phyloP scores from a whole-genome alignment of 75 land plant genomes.

The Larix kaempferi region DNA sequence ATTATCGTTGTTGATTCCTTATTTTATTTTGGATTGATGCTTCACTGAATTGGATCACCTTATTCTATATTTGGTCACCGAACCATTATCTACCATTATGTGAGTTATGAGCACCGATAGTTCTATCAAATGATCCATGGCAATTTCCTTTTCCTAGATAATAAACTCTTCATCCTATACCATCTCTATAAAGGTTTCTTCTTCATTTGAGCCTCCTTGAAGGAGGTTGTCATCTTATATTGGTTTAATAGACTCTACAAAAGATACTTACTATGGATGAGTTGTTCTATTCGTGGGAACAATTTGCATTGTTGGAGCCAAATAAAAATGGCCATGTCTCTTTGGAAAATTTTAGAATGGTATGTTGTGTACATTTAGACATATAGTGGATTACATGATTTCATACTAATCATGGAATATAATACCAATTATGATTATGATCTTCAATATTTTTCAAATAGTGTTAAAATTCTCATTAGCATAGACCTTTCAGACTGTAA shows the following conservation, averaged over 20 bases:
- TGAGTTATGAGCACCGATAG: too few relatives aligned
- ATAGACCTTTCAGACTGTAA: neutral
- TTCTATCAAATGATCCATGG: too few relatives aligned
- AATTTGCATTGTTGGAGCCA: slow-evolving; percentile 69
- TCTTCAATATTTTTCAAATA: neutral
- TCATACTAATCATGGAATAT: neutral
- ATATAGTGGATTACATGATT: neutral
- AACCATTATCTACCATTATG: too few relatives aligned
- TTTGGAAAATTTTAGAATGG: slow-evolving; percentile 62
- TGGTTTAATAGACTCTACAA: slow-evolving; percentile 73
- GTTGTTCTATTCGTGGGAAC: slow-evolving; percentile 61
- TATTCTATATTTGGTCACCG: too few relatives aligned
- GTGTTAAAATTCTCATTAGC: neutral
- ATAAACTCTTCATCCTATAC: too few relatives aligned
- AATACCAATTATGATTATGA: neutral
- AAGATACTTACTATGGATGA: slow-evolving; percentile 77
- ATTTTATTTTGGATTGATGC: too few relatives aligned
- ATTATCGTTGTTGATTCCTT: too few relatives aligned
- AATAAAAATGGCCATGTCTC: slow-evolving; percentile 64
- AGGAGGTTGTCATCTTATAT: too few relatives aligned
- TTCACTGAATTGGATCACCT: too few relatives aligned
- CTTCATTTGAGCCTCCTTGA: too few relatives aligned
- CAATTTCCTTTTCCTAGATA: too few relatives aligned
- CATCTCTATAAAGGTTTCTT: too few relatives aligned
- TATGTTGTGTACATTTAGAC: slow-evolving; percentile 14